phyloP scores from a whole-genome alignment of 2,329 filamentous ascomycete species.

The Xylariaceae sp. region DNA sequence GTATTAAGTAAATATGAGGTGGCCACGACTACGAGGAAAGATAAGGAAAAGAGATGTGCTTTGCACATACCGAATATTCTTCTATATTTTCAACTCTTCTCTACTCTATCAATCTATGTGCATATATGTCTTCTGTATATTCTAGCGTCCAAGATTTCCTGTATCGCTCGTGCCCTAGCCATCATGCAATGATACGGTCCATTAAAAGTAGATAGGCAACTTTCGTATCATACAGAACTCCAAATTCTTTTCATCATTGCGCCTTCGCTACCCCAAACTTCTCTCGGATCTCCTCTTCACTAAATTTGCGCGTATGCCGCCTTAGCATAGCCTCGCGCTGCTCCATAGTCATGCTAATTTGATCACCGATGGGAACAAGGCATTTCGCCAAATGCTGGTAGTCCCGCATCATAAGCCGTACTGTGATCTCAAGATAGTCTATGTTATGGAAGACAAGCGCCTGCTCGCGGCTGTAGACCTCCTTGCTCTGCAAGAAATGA shows the following conservation, averaged over 20 bases:
- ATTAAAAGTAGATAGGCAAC: no score
- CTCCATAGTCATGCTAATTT: constrained; percentile 62
- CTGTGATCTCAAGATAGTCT: constrained; percentile 73
- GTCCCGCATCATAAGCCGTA: constrained; percentile 65
- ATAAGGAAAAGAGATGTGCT: no score
- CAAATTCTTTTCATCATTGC: not conserved
- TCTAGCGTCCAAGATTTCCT: no score
- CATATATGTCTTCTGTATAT: no score
- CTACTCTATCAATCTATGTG: no score
- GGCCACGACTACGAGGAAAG: no score
- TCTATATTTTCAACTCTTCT: no score
- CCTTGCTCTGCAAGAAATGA: constrained; percentile 67
- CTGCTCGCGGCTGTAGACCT: constrained; percentile 60
- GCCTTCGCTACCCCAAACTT: constrained; percentile 44
- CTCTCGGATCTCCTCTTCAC: constrained; percentile 57
- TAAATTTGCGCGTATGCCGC: constrained; percentile 62
- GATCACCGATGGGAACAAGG: constrained; percentile 69
- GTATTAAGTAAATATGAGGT: no score
- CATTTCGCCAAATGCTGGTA: constrained; percentile 66
- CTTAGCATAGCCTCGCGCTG: constrained; percentile 61
- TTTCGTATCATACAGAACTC: no score
- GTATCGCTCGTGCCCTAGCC: no score
- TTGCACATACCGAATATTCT: no score
- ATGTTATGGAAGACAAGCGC: constrained; percentile 78
- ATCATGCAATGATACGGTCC: no score